Percentiles rank a stretch among this genome's conserved stretches.
Evolutionary conservation across 371 early-diverging fungal genomes (phyloP).

Genomic region (Lichtheimia corymbifera): DNA sequence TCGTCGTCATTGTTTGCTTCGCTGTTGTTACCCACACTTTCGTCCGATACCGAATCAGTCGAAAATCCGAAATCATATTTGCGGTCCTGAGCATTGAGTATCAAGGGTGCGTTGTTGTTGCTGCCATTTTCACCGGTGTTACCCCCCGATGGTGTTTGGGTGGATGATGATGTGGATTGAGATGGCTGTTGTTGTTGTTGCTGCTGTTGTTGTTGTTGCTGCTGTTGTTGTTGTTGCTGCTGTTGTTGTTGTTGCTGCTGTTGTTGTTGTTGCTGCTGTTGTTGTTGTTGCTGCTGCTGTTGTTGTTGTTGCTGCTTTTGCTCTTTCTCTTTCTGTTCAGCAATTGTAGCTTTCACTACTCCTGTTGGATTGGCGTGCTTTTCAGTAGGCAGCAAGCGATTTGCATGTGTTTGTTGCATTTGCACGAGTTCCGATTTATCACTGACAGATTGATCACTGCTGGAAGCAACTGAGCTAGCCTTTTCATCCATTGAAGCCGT

Average conservation of each 20-base stretch:
- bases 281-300: not conserved
- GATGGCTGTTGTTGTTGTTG: too few relatives aligned
- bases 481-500: constrained; percentile 3
- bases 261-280: too few relatives aligned
- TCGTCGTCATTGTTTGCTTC: not conserved
- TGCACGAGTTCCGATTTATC: constrained; percentile 8
- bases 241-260: not conserved
- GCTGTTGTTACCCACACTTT: not conserved
- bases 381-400: constrained; percentile 17
- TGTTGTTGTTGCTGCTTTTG: not conserved
- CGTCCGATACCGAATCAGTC: not conserved
- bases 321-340: not conserved
- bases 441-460: constrained; percentile 5
- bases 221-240: not conserved
- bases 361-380: not conserved
- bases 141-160: too few relatives aligned
- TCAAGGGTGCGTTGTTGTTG: not conserved
- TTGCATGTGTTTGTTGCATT: constrained; percentile 9
- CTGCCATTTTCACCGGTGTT: not conserved
- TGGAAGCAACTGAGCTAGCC: not conserved
- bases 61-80: constrained; percentile 18
- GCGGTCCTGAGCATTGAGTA: not conserved
- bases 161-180: too few relatives aligned
- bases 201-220: too few relatives aligned
- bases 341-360: constrained; percentile 2